These are phyloP conservation scores for Didymella pinodella DNA, from an alignment of 2,329 filamentous ascomycete species.

Conservation along the genomic window DNA sequence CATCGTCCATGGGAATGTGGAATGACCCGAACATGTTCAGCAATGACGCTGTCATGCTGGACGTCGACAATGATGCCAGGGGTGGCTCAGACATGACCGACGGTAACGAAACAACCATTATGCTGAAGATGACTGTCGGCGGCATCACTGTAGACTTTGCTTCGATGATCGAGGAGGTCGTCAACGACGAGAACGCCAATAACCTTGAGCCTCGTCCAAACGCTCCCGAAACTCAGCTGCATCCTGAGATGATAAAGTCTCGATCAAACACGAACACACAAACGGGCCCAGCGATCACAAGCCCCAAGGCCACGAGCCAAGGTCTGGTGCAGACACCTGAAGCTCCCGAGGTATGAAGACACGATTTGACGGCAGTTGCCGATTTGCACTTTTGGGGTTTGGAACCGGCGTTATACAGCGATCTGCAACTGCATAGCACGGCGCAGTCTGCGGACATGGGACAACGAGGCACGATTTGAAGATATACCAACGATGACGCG, in stretches of 20 bases:
- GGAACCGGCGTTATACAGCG: slow-evolving; percentile 12
- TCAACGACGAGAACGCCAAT: slow-evolving; percentile 25
- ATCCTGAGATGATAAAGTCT: slow-evolving; percentile 1
- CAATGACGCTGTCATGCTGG: slow-evolving; percentile 39
- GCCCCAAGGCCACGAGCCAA: slow-evolving; percentile 23
- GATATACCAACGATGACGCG: slow-evolving; percentile 14
- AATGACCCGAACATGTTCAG: slow-evolving; percentile 45
- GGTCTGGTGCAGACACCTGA: slow-evolving; percentile 28
- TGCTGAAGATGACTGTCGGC: slow-evolving; percentile 40
- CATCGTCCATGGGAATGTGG: slow-evolving; percentile 46
- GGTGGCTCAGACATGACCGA: slow-evolving; percentile 5
- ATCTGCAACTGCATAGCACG: slow-evolving; percentile 11
- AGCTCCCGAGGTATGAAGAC: slow-evolving; percentile 10
- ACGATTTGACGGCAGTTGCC: slow-evolving; percentile 7
- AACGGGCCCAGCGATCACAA: slow-evolving; percentile 5
- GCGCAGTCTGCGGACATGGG: background rate
- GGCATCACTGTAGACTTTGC: slow-evolving; percentile 46
- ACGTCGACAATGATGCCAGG: slow-evolving; percentile 24
- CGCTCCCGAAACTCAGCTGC: background rate
- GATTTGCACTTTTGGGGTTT: background rate
- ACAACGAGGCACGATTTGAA: slow-evolving; percentile 17
- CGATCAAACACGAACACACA: background rate
- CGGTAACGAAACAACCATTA: slow-evolving; percentile 13
- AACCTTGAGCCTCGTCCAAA: background rate
- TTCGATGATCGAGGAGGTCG: slow-evolving; percentile 50